Conservation (phyloP, 371 early-diverging fungal genomes). For the Mucor mucedo region DNA sequence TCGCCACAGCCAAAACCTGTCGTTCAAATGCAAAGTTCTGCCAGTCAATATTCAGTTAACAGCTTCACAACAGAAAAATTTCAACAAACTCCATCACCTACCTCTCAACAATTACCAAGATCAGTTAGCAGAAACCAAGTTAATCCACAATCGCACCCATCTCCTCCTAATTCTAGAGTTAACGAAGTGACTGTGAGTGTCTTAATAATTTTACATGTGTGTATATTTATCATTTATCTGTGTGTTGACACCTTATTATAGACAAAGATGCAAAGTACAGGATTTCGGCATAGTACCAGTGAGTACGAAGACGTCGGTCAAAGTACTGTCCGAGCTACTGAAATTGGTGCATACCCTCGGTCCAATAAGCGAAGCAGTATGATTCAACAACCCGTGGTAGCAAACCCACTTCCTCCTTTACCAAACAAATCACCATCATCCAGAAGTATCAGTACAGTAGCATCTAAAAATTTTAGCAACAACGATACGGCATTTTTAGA, state of each 20-base stretch:
- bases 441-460: conserved; percentile 35
- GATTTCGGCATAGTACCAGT: conserved; percentile 27
- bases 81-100: conserved; percentile 8
- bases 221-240: no score
- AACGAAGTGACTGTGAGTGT: conserved; percentile 34
- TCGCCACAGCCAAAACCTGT: conserved; percentile 33
- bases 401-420: conserved; percentile 29
- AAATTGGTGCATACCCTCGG: conserved; percentile 14
- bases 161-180: conserved; percentile 16
- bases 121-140: conserved; percentile 30
- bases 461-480: conserved; percentile 10
- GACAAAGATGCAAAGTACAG: conserved; percentile 27
- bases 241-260: not conserved
- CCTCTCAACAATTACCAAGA: conserved; percentile 21
- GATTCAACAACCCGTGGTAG: conserved; percentile 19
- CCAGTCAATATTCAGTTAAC: conserved; percentile 38
- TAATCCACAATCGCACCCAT: conserved; percentile 15
- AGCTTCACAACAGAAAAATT: conserved; percentile 18
- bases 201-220: no score
- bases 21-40: conserved; percentile 22
- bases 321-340: conserved; percentile 45
- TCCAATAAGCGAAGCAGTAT: conserved; percentile 24
- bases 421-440: conserved; percentile 41
- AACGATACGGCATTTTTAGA: conserved; percentile 36
- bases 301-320: conserved; percentile 37